phyloP scores from a whole-genome alignment of 2,329 filamentous ascomycete species.

The Zymoseptoria ardabiliae region DNA sequence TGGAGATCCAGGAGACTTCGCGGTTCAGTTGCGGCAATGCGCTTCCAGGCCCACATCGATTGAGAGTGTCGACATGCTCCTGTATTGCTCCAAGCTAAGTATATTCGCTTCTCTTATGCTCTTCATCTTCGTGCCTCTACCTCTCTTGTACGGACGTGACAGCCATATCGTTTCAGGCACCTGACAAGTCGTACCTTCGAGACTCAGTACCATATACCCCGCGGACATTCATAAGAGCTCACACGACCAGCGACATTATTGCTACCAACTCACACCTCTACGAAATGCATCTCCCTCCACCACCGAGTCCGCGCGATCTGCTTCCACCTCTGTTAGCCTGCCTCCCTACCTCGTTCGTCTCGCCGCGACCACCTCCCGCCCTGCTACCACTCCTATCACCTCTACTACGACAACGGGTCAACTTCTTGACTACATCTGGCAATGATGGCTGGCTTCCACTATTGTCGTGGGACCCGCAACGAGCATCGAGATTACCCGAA shows the following conservation, averaged over 20 bases:
- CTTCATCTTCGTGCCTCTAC: background rate
- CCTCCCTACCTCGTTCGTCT: constrained; percentile 53
- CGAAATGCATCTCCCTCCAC: constrained; percentile 45
- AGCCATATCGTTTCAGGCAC: background rate
- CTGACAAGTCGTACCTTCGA: background rate
- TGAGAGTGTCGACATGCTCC: background rate
- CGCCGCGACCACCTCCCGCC: constrained; percentile 52
- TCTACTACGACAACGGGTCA: constrained; percentile 55
- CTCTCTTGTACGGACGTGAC: background rate
- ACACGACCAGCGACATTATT: background rate
- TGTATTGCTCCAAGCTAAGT: background rate
- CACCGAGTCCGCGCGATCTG: constrained; percentile 49
- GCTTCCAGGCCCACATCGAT: background rate
- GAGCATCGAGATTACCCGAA: constrained; percentile 52
- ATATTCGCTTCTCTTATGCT: background rate
- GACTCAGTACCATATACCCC: background rate
- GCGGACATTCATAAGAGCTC: background rate
- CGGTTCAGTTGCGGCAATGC: background rate
- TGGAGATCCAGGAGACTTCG: background rate
- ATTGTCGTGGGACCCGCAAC: constrained; percentile 58
- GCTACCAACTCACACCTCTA: background rate
- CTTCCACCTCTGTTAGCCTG: constrained; percentile 58
- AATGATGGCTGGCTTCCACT: constrained; percentile 59
- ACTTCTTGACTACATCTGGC: constrained; percentile 48
- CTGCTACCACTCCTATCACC: constrained; percentile 55